Base-by-base conservation (phyloP, 2,329 filamentous ascomycete species). In the Fusarium acutatum region DNA sequence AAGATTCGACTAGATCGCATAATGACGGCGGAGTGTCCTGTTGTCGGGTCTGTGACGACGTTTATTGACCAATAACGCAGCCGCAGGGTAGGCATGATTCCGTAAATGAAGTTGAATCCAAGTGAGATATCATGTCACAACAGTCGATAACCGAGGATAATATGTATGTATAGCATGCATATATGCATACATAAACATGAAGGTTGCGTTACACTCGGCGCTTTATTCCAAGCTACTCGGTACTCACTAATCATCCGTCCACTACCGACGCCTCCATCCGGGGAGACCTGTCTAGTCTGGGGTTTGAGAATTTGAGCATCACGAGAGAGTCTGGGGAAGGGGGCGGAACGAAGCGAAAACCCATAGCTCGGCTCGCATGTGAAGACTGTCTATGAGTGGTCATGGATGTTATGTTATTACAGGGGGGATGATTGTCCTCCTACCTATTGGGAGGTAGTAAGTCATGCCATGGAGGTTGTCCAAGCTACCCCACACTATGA, bases 191-290 rank as follows among this genome's bases (percentile, higher is more conserved):
- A 40, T 37, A 38, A 34, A 34, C 41, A 38, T 56, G 24, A 37
- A 41, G 60, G 50, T 41, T 67, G 67, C 22, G 59, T 64, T 34
- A 35, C 60, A 68, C 56, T 74, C 71, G 71, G 62, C 63, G 44
- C 46, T 68, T 73, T 52, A 10, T 57, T 35, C 18, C 46, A 67
- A 66, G 71, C 54, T 47, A 61, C 43, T 22, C 35, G 37, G 41
- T 71, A 57, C 34, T 71, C 54, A 35, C 26, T 14, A 26, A 58
- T 60, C 47, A 73, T 71, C 70, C 65, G 70, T 67, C 70, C 70
- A 64, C 37, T 74, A 26, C 54, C 46, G 53, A 56, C 52, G 35
- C 57, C 28, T 73, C 52, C 7, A n/a, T 58, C 47, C 38, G 37
- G 53, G 50, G 41, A 56, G 40, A 64, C 60, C 47, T 56, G n/a